Evolutionary conservation across 805 yeast genomes (phyloP).

Genomic region (Sugiyamaella lignohabitans): DNA sequence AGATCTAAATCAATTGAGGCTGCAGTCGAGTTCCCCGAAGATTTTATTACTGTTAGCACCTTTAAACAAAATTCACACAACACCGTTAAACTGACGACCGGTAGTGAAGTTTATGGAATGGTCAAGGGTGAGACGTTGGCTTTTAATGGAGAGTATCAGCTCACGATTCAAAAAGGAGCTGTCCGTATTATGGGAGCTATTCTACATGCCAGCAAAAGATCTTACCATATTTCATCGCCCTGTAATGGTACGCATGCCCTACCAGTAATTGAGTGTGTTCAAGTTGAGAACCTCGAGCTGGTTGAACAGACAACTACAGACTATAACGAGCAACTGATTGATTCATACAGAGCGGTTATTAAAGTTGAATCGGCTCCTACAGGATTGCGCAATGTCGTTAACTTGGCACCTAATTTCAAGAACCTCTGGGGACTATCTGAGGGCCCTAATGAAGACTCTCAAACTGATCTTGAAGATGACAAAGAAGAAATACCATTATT

Average conservation of each 20-base stretch:
- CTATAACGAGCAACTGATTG: conserved; percentile 7
- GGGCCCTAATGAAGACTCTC: too few species aligned
- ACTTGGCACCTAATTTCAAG: conserved; percentile 27
- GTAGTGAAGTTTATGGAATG: conserved; percentile 7
- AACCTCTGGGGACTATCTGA: too few species aligned
- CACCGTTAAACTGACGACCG: not conserved
- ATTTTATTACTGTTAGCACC: too few species aligned
- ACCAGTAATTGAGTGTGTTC: conserved; percentile 20
- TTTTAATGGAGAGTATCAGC: conserved; percentile 26
- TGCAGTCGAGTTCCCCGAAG: too few species aligned
- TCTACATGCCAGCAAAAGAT: conserved; percentile 14
- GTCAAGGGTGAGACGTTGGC: conserved; percentile 20
- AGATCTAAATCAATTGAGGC: too few species aligned
- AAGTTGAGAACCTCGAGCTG: conserved; percentile 8
- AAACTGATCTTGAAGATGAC: conserved; percentile 2
- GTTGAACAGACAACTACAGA: conserved; percentile 10
- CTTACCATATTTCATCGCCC: conserved; percentile 19
- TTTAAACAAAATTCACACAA: too few species aligned
- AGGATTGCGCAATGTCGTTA: conserved; percentile 7
- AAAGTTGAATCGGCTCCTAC: conserved; percentile 1
- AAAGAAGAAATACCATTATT: too few species aligned
- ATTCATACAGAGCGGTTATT: conserved; percentile 6
- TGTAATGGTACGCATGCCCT: conserved; percentile 15
- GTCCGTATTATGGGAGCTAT: conserved; percentile 26
- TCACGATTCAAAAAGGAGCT: conserved; percentile 29